Conservation (phyloP, 2,329 filamentous ascomycete genomes). For the Fusarium poae region DNA sequence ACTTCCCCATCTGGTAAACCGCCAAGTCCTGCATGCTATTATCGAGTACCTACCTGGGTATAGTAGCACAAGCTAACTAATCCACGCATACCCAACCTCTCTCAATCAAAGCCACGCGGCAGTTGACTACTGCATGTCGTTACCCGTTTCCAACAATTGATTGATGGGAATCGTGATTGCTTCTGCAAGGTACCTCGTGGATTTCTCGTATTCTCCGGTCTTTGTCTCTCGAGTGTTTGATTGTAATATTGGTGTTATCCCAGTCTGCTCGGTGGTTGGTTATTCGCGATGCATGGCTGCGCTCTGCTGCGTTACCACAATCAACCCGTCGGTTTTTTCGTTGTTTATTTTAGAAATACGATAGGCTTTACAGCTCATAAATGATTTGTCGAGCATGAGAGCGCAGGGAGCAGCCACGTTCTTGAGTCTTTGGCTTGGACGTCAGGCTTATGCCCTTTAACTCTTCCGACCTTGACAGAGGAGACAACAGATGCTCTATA, state of each 20-base stretch:
- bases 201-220: conserved; percentile 27
- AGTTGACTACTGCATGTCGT: conserved; percentile 21
- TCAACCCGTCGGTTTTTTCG: neutral
- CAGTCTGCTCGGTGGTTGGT: conserved; percentile 8
- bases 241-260: conserved; percentile 2
- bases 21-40: neutral
- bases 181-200: conserved; percentile 16
- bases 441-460: too few relatives aligned
- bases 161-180: conserved; percentile 23
- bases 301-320: neutral
- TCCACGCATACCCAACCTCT: conserved; percentile 40
- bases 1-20: neutral
- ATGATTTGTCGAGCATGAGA: neutral
- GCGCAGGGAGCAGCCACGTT: neutral
- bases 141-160: conserved; percentile 30
- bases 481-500: too few relatives aligned
- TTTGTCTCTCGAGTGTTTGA: conserved; percentile 7
- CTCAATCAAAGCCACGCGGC: conserved; percentile 29
- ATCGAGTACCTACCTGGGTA: conserved; percentile 7
- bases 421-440: too few relatives aligned
- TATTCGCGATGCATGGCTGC: neutral
- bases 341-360: neutral
- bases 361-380: neutral
- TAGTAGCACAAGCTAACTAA: conserved; percentile 21
- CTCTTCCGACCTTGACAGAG: too few relatives aligned